These are phyloP conservation scores for Wickerhamiella domercqiae DNA, from an alignment of 805 yeast species.

Conservation along the genomic window DNA sequence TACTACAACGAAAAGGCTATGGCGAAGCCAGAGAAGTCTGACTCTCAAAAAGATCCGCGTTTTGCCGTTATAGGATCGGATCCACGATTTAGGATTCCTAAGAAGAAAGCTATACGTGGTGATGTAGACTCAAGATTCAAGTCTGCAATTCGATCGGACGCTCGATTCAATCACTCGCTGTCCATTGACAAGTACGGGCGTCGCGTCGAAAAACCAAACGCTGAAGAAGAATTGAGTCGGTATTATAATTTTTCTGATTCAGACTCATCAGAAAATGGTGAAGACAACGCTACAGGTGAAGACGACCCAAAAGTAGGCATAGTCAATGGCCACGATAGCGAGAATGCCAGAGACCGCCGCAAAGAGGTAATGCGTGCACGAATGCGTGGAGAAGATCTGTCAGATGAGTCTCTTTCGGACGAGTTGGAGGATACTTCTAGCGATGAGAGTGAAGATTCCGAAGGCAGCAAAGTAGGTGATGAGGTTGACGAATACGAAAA, in stretches of 20 bases:
- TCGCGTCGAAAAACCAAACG: conserved; percentile 34
- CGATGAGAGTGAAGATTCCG: conserved; percentile 13
- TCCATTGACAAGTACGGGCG: conserved; percentile 83
- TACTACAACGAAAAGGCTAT: too few species aligned
- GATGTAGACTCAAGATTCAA: conserved; percentile 79
- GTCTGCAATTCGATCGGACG: conserved; percentile 39
- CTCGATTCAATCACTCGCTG: conserved; percentile 40
- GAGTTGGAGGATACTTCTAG: conserved; percentile 12
- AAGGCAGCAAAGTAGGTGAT: conserved; percentile 12
- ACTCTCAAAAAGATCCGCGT: conserved; percentile 41
- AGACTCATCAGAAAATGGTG: conserved; percentile 12
- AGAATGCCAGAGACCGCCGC: conserved; percentile 4
- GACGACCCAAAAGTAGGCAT: conserved; percentile 14
- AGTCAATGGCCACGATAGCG: conserved; percentile 4
- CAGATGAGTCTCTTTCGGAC: conserved; percentile 11
- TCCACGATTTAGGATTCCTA: conserved; percentile 74
- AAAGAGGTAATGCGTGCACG: conserved; percentile 20
- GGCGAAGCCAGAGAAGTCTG: too few species aligned
- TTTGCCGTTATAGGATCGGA: conserved; percentile 68
- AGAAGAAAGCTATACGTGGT: conserved; percentile 51
- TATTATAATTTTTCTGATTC: conserved; percentile 42
- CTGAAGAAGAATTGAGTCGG: conserved; percentile 42
- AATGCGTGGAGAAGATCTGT: conserved; percentile 26
- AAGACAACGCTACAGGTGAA: conserved; percentile 7
- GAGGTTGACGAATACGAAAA: conserved; percentile 28